Conservation (phyloP, 164 flowering plant genomes). For the Dillenia suffruticosa region DNA sequence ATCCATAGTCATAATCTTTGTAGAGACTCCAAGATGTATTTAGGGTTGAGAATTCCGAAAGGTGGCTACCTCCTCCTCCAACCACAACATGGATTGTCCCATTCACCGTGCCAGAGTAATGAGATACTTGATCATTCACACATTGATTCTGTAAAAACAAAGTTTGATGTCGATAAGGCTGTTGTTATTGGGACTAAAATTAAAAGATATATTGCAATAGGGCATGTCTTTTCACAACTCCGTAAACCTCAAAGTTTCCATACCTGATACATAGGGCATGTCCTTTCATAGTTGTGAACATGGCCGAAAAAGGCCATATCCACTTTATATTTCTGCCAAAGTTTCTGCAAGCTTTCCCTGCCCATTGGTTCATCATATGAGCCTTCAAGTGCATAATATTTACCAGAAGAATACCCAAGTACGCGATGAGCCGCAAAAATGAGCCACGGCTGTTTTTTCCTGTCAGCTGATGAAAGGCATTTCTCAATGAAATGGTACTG, state of each 20-base stretch:
- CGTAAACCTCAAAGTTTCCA: neutral
- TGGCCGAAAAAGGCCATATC: conserved; percentile 87
- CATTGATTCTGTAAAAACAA: conserved; percentile 55
- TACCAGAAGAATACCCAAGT: conserved; percentile 69
- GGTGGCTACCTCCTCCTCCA: conserved; percentile 82
- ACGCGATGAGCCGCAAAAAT: conserved; percentile 79
- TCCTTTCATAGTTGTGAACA: conserved; percentile 87
- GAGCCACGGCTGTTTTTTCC: conserved; percentile 84
- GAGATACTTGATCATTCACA: conserved; percentile 44
- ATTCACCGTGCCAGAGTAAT: conserved; percentile 55
- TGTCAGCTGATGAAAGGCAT: conserved; percentile 73
- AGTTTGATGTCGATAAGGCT: neutral
- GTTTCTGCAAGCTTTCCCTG: conserved; percentile 66
- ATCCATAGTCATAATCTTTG: conserved; percentile 66
- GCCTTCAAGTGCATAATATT: conserved; percentile 51
- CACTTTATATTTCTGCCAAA: conserved; percentile 87
- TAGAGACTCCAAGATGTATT: conserved; percentile 62
- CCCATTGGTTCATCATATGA: conserved; percentile 85
- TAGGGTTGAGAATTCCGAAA: conserved; percentile 35
- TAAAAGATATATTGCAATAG: neutral
- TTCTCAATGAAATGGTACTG: conserved; percentile 69
- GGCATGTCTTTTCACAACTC: neutral
- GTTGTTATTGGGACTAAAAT: neutral
- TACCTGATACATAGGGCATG: conserved; percentile 82
- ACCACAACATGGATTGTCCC: conserved; percentile 87